Evolutionary conservation across 768 basidiomycete genomes (phyloP), one percentile per base, ranked within the genome.

Genomic region (Lactarius indigo): DNA sequence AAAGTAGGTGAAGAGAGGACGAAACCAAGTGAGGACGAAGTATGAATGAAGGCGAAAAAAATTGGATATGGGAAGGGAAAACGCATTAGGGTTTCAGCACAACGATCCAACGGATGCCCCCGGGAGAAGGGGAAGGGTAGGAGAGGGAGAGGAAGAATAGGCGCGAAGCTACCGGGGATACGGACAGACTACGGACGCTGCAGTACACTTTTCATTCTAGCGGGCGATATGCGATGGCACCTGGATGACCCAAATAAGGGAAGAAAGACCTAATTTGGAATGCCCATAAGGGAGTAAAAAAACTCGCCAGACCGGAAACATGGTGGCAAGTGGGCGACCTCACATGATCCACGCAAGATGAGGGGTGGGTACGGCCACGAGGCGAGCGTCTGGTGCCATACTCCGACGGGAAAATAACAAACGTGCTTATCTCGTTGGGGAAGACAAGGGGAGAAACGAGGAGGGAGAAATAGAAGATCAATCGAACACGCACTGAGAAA

Each of bases 91-190:
- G 52, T 63, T 55, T 67, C 26, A 66, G n/a, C 28, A 26, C 41
- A n/a, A 44, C 15, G 59, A 50, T 7, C 57, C 31, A 23, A 57
- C 56, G 60, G 65, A 39, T 39, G 30, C 3, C 15, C 12, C 55
- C 56, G 39, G 31, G 39, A 15, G 42, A 37, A 28, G 3, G 50
- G 50, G 37, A n/a, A 39, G 17, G 17, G 37, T 23, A 18, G 26
- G 12, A 39, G 15, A 39, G 17, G 31, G 28, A 42, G 8, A 28
- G 37, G 15, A 59, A 52, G 59, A 68, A 64, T 59, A 67, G 63
- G 66, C 63, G 63, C 62, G 50, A 64, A 47, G 66, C 63, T 55
- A 68, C 66, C 66, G 66, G 64, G 41, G 62, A 64, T 30, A n/a
- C 60, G 66, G 66, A 60, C 52, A 35, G 18, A 33, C 54, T 31